Evolutionary conservation across 805 yeast species (phyloP).

Genomic region (Pichia pseudocactophila): DNA sequence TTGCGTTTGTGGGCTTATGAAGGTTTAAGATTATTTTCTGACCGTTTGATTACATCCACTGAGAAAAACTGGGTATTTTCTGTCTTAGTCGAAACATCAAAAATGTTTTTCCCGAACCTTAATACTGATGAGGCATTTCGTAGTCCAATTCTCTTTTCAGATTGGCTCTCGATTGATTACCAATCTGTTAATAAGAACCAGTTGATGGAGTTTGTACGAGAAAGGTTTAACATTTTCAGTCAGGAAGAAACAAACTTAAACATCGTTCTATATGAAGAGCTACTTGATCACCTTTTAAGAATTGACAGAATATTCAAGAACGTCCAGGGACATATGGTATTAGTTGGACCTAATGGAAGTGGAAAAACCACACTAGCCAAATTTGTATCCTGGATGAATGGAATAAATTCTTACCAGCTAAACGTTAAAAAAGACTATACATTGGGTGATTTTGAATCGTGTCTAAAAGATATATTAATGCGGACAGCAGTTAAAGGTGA

Average conservation of each 20-base stretch:
- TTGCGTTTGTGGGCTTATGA: conserved; percentile 75
- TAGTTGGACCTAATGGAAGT: conserved; percentile 75
- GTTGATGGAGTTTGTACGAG: conserved; percentile 46
- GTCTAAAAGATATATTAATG: conserved; percentile 45
- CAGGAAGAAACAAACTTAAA: conserved; percentile 67
- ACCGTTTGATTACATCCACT: conserved; percentile 43
- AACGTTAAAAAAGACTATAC: conserved; percentile 45
- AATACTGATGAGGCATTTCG: conserved; percentile 29
- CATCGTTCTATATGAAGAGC: conserved; percentile 56
- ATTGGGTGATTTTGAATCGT: conserved; percentile 56
- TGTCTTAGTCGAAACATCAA: conserved; percentile 28
- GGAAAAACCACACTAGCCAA: conserved; percentile 71
- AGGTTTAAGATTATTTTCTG: conserved; percentile 68
- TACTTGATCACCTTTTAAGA: conserved; percentile 65
- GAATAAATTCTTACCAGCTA: conserved; percentile 52
- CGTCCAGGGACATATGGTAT: conserved; percentile 82
- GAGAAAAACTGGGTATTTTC: conserved; percentile 45
- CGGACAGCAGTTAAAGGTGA: conserved; percentile 48
- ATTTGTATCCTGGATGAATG: conserved; percentile 91
- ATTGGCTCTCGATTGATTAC: conserved; percentile 65
- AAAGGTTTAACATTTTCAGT: conserved; percentile 58
- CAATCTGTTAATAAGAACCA: conserved; percentile 42
- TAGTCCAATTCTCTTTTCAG: conserved; percentile 56
- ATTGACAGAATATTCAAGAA: conserved; percentile 77
- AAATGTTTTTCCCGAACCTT: conserved; percentile 37